Evolutionary conservation across 352 stramenopile species (phyloP).

Genomic region (Phytophthora meadii): DNA sequence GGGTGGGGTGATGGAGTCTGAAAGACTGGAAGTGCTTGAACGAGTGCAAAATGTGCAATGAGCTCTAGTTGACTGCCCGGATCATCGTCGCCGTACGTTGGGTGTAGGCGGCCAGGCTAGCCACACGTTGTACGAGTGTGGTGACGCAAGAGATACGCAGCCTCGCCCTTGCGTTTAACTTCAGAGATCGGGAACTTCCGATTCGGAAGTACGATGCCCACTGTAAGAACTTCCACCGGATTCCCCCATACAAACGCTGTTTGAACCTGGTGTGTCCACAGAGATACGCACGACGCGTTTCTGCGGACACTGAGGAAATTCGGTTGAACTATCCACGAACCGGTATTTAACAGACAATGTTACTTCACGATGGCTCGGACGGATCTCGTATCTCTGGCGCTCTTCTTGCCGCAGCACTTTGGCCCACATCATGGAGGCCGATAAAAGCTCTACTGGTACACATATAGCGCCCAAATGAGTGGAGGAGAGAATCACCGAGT

Average conservation of each 20-base stretch:
- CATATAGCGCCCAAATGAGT: no score
- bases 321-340: constrained; percentile 21
- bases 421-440: not conserved
- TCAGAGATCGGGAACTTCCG: constrained; percentile 1
- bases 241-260: constrained; percentile 1
- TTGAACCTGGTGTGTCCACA: not conserved
- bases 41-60: constrained; percentile 27
- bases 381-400: not conserved
- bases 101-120: not conserved
- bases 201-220: not conserved
- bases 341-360: constrained; percentile 25
- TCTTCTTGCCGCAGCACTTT: not conserved
- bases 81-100: not conserved
- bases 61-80: not conserved
- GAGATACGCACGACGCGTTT: not conserved
- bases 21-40: not conserved
- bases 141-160: not conserved
- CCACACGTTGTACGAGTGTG: constrained; percentile 4
- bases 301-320: not conserved
- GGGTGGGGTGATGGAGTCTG: constrained; percentile 1
- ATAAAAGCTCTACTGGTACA: no score
- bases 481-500: no score
- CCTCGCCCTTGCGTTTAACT: constrained; percentile 1
- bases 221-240: not conserved
- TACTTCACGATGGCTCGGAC: constrained; percentile 9